Conservation (phyloP, 441 rosid species). For the Jatropha multifida region DNA sequence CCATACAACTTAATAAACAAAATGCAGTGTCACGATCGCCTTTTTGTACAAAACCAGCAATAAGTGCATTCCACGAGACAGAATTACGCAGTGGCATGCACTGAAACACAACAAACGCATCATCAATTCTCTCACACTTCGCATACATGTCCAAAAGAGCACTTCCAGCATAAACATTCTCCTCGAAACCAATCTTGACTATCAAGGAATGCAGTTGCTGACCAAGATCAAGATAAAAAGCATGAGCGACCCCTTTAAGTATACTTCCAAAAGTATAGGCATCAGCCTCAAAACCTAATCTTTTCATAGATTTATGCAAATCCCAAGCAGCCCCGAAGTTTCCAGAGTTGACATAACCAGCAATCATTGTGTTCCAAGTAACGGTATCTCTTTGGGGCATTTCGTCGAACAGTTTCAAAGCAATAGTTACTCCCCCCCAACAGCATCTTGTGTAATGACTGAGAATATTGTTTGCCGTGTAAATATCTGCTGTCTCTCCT, state of each 20-base stretch:
- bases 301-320: conserved; percentile 44
- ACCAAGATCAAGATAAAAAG: conserved; percentile 44
- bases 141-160: conserved; percentile 68
- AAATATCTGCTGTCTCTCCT: conserved; percentile 44
- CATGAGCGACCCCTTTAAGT: conserved; percentile 61
- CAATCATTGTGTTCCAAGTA: conserved; percentile 75
- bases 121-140: conserved; percentile 53
- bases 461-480: conserved; percentile 50
- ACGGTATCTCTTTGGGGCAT: conserved; percentile 52
- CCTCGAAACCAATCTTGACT: conserved; percentile 41
- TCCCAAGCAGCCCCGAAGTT: conserved; percentile 38
- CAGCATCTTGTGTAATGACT: conserved; percentile 31
- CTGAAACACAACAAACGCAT: conserved; percentile 51
- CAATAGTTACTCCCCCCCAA: conserved; percentile 25
- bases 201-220: conserved; percentile 57
- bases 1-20: conserved; percentile 62
- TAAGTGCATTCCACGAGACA: conserved; percentile 73
- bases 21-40: conserved; percentile 46
- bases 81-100: conserved; percentile 49
- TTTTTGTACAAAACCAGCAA: conserved; percentile 53
- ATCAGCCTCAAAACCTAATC: conserved; percentile 37
- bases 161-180: conserved; percentile 41
- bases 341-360: conserved; percentile 55
- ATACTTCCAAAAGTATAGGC: conserved; percentile 59
- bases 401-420: conserved; percentile 59